Conservation (phyloP, 2,329 filamentous ascomycete species). For the Gliomastix tumulicola region DNA sequence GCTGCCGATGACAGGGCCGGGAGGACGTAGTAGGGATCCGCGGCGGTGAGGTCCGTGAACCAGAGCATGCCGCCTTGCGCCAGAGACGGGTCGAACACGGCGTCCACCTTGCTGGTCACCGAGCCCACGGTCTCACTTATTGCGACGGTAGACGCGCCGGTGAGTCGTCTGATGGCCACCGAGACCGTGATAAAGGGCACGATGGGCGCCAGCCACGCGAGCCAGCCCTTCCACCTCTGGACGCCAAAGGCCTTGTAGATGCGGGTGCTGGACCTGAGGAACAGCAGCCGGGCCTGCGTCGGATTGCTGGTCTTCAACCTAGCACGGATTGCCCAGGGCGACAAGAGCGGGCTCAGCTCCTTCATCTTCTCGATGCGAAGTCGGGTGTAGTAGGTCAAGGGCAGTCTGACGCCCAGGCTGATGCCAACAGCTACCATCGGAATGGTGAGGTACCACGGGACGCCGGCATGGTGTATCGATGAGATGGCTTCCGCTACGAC, state of each 20-base stretch:
- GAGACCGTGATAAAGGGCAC: slow-evolving; percentile 43
- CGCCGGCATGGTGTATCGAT: slow-evolving; percentile 32
- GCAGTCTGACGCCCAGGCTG: slow-evolving; percentile 37
- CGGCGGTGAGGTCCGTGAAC: slow-evolving; percentile 45
- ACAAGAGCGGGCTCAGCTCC: slow-evolving; percentile 18
- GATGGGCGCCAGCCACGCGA: slow-evolving; percentile 25
- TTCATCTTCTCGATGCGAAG: slow-evolving; percentile 19
- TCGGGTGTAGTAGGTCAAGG: slow-evolving; percentile 33
- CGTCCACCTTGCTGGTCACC: slow-evolving; percentile 9
- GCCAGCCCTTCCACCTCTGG: slow-evolving; percentile 39
- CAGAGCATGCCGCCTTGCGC: slow-evolving; percentile 44
- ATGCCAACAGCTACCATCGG: slow-evolving; percentile 42
- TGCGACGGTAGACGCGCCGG: slow-evolving; percentile 18
- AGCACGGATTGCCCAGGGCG: slow-evolving; percentile 15
- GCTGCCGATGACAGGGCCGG: slow-evolving; percentile 27
- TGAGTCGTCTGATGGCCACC: slow-evolving; percentile 41
- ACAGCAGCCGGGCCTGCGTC: too few relatives aligned
- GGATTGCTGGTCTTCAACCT: too few relatives aligned
- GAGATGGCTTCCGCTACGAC: slow-evolving; percentile 35
- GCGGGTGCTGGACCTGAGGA: not conserved
- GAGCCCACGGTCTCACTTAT: slow-evolving; percentile 12
- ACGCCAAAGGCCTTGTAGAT: slow-evolving; percentile 30
- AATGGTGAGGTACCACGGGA: slow-evolving; percentile 49
- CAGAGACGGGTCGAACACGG: slow-evolving; percentile 29
- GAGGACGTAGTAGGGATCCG: slow-evolving; percentile 43